Evolutionary conservation across 495 filamentous ascomycete species (phyloP).

Genomic region (Lentithecium fluviatile): DNA sequence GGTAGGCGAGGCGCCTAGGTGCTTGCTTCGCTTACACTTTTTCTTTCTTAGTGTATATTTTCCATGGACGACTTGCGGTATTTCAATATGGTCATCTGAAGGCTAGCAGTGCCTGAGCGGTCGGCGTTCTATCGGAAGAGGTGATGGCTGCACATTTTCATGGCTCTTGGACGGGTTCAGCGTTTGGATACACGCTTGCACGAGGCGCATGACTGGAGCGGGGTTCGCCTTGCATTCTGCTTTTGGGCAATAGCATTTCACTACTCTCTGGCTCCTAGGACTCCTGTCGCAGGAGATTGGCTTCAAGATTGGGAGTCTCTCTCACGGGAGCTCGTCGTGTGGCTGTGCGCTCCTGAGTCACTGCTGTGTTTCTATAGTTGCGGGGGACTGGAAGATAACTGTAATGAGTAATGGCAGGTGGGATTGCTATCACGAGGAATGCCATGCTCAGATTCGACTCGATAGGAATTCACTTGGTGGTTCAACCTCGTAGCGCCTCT

Average conservation of each 20-base stretch:
- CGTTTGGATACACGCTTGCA: slow-evolving; percentile 20
- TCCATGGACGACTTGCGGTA: slow-evolving; percentile 16
- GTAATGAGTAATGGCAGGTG: slow-evolving; percentile 33
- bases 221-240: too few relatives aligned
- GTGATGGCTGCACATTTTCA: slow-evolving; percentile 2
- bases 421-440: too few relatives aligned
- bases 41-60: slow-evolving; percentile 29
- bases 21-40: slow-evolving; percentile 13
- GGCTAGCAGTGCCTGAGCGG: slow-evolving; percentile 11
- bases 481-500: too few relatives aligned
- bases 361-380: neutral
- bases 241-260: too few relatives aligned
- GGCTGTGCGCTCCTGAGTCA: slow-evolving; percentile 2
- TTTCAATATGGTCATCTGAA: slow-evolving; percentile 13
- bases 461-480: too few relatives aligned
- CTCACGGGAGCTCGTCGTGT: slow-evolving; percentile 2
- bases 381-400: slow-evolving; percentile 17
- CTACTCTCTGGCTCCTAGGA: too few relatives aligned
- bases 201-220: too few relatives aligned
- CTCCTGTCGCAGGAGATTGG: too few relatives aligned
- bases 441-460: too few relatives aligned
- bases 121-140: slow-evolving; percentile 10
- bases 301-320: too few relatives aligned
- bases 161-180: slow-evolving; percentile 6
- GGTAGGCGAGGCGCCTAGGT: slow-evolving; percentile 19